Conservation (phyloP, 768 basidiomycete species). For the Pleurotus ostreatus region DNA sequence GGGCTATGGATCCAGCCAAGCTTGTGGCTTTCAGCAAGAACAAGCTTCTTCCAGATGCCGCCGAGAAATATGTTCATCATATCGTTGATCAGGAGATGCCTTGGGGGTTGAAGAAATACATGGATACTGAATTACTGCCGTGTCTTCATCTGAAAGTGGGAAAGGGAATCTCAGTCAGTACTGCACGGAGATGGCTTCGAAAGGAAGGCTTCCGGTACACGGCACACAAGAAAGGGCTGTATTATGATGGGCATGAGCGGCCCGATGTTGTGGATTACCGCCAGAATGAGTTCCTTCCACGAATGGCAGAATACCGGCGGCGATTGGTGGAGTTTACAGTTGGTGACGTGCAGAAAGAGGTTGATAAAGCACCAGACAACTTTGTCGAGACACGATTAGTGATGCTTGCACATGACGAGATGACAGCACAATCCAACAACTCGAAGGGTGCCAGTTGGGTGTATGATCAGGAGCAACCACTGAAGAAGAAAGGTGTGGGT, state of each 20-base stretch:
- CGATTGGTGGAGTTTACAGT: constrained; percentile 17
- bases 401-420: constrained; percentile 32
- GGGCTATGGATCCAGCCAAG: constrained; percentile 30
- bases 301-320: constrained; percentile 15
- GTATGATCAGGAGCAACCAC: constrained; percentile 23
- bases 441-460: constrained; percentile 29
- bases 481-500: constrained; percentile 35
- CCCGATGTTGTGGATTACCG: constrained; percentile 30
- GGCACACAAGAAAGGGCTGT: constrained; percentile 25
- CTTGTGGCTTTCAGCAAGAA: constrained; percentile 21
- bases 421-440: constrained; percentile 37
- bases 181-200: constrained; percentile 17
- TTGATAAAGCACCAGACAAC: constrained; percentile 10
- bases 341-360: constrained; percentile 12
- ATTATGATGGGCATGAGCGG: constrained; percentile 33
- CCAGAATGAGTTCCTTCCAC: constrained; percentile 26
- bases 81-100: constrained; percentile 30
- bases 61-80: constrained; percentile 23
- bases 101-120: constrained; percentile 24
- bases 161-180: constrained; percentile 26
- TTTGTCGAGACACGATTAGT: constrained; percentile 22
- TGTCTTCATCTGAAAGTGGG: constrained; percentile 21
- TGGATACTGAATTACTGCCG: constrained; percentile 29
- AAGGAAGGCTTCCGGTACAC: constrained; percentile 16
- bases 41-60: constrained; percentile 20